A percentile compares a stretch with the other conserved stretches of the same genome.
These are phyloP conservation scores for Dysphania ambrosioides DNA, from an alignment of 148 eudicot species.

Conservation along the genomic window DNA sequence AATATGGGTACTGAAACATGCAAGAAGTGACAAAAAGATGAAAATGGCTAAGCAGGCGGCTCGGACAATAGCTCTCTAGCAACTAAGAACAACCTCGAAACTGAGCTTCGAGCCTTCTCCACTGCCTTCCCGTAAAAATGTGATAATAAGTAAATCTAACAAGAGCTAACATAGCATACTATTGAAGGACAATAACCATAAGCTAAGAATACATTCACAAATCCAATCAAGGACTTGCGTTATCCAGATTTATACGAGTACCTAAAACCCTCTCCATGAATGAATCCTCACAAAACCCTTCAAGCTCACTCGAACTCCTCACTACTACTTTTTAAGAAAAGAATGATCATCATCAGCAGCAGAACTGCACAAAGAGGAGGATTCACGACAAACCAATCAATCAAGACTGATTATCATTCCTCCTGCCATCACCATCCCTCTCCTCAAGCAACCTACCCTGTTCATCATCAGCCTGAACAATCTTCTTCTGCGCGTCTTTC, in stretches of 20 bases:
- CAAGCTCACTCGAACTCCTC: conserved; percentile 5
- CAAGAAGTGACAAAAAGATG: conserved; percentile 26
- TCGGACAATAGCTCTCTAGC: conserved; percentile 8
- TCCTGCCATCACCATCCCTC: conserved; percentile 41
- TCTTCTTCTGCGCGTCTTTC: conserved; percentile 56
- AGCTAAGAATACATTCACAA: conserved; percentile 23
- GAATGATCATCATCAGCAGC: not conserved
- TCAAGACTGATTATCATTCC: conserved; percentile 40
- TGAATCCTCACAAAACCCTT: conserved; percentile 21
- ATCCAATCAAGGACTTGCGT: conserved; percentile 23
- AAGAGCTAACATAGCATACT: conserved; percentile 17
- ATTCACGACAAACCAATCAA: no score
- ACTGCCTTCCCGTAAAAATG: conserved; percentile 19
- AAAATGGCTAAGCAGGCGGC: conserved; percentile 25
- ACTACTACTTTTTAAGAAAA: not conserved
- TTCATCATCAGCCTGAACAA: conserved; percentile 45
- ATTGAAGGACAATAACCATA: conserved; percentile 12
- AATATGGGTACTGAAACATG: conserved; percentile 27
- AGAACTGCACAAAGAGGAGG: not conserved
- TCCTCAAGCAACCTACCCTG: conserved; percentile 47
- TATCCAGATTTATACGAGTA: conserved; percentile 16
- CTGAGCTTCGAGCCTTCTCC: conserved; percentile 20
- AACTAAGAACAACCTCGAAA: conserved; percentile 13
- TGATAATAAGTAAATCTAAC: conserved; percentile 8
- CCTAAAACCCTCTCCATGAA: conserved; percentile 9